Evolutionary conservation across 2,329 filamentous ascomycete genomes (phyloP).

Genomic region (Zasmidium citrigriseum): DNA sequence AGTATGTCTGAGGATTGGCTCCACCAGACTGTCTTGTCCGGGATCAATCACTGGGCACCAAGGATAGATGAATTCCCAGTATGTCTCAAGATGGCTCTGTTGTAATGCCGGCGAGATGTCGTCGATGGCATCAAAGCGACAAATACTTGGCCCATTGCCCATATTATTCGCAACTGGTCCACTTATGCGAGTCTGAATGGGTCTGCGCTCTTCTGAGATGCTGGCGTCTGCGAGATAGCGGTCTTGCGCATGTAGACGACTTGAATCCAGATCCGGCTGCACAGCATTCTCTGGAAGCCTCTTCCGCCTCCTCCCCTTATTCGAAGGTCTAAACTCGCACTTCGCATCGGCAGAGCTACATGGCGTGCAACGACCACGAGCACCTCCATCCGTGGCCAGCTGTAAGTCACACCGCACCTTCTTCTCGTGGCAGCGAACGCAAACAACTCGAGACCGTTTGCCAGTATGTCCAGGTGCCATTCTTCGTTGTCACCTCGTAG

Average conservation of each 20-base stretch:
- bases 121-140: not conserved
- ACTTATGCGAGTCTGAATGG: not conserved
- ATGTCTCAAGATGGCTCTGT: not conserved
- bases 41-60: slow-evolving; percentile 2
- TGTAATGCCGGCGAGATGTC: not conserved
- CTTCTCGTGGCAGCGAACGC: not conserved
- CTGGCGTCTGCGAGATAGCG: too few relatives aligned
- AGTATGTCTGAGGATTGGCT: not conserved
- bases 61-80: not conserved
- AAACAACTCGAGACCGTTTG: not conserved
- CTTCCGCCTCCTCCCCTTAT: not conserved
- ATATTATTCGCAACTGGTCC: not conserved
- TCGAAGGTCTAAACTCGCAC: not conserved
- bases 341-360: not conserved
- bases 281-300: not conserved
- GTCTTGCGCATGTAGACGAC: too few relatives aligned
- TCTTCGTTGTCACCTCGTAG: too few relatives aligned
- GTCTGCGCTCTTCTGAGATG: not conserved
- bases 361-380: not conserved
- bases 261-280: not conserved
- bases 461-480: not conserved
- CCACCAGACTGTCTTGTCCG: not conserved
- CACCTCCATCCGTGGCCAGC: not conserved
- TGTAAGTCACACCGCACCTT: slow-evolving; percentile 1
- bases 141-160: not conserved